Evolutionary conservation across 2,329 filamentous ascomycete genomes (phyloP), one percentile per base, ranked within the genome.

Genomic region (Phialophora verrucosa): DNA sequence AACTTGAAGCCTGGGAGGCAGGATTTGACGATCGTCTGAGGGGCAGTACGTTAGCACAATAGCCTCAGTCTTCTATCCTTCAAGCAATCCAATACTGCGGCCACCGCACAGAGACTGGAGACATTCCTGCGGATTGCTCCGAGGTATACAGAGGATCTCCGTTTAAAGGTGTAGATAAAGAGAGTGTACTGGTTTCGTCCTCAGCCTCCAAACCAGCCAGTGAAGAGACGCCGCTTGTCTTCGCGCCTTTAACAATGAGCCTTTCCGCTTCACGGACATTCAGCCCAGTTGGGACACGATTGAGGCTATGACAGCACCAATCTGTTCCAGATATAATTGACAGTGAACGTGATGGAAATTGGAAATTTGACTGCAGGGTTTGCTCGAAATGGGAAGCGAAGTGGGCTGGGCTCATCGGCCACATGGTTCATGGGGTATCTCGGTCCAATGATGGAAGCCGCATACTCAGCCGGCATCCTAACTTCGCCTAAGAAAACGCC

Each of bases 291-390:
- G 38, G 17, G 38, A 5, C 17, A 7, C 8, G 38, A 44, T n/a
- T 44, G 49, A 23, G 25, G 49, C 25, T 29, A 27, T 27, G 14
- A 27, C 47, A 23, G 25, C 44, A 51, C 20, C 4, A 5, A 17
- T 51, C 11, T 11, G 20, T 31, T 50, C 47, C 47, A 29, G 42
- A 32, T 27, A 20, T 20, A 29, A 50, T 11, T 49, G 31, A 42
- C 38, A 2, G 42, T 50, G 25, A 4, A 47, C 20, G 12, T 50
- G 38, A 25, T 59, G 42, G 42, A 32, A 32, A 50, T 23, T 49
- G 57, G 57, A 12, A 59, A 50, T 25, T 25, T 5, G 49, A 35
- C 57, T 58, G 42, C 57, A 59, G 42, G 57, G 42, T 49, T 23
- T 44, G 57, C 25, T 35, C 11, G 42, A 56, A 56, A 11, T n/a